Base-by-base conservation (phyloP, 495 filamentous ascomycete species). In the Neurospora sp. region DNA sequence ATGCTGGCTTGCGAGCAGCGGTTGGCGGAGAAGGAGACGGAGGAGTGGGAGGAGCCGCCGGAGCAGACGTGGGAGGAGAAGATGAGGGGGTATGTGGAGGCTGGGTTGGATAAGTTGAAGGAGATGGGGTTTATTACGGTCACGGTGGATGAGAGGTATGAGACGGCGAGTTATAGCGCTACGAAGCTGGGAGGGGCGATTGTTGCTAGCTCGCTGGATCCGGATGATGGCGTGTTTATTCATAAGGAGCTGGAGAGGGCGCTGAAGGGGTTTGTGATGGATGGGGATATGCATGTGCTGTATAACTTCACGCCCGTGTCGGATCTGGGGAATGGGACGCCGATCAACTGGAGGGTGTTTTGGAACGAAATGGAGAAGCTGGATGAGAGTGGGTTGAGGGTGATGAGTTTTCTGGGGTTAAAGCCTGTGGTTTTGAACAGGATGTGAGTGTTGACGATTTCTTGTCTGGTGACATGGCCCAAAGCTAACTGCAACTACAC, bases 221-320 rank as follows among this genome's bases (percentile, higher is more conserved):
- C 92, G 0, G 90, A 92, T 73, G 93, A 94, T 77, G 93, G 93
- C 3, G 79, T 93, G 1, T 94, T 93, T 76, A 84, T 94, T 9
- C 84, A 94, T 75, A 84, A 87, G 69, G 93, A 94, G 76, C 83
- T 94, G 71, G 85, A 84, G 72, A 85, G 86, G 73, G 91, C 93
- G 1, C 79, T 94, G 4, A 84, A 88, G 69, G 91, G 89, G 7
- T 96, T 96, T 73, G 92, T 94, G 20, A 89, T 96, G 87, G 92
- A 94, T 77, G 91, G 91, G 20, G 93, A 96, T 69, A 90, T 96
- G 90, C 93, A 96, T 77, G 85, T 94, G 44, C 87, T 94, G 69
- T 96, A 94, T 78, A 90, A 89, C 73, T 94, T 94, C 74, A 94
- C 93, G 0, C 93, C 93, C 1, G 84, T 94, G 12, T 84, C 87